Evolutionary conservation across 257 asterid species (phyloP), one percentile per base, ranked within the genome.

Genomic region (Plectranthus barbatus): DNA sequence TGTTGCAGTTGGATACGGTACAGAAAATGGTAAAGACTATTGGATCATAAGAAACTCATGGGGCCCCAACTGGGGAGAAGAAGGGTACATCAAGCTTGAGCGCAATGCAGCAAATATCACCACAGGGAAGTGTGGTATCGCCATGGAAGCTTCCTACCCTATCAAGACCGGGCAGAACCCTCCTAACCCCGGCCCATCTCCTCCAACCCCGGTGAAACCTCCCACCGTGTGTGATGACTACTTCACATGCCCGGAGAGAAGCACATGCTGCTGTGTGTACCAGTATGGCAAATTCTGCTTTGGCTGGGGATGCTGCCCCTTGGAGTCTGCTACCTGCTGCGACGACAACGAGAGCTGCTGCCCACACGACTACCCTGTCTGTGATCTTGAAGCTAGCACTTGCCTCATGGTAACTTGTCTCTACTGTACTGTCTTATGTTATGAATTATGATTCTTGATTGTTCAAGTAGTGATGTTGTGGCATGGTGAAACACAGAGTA

Each of bases 281-380:
- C 65, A 71, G 72, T 86, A 71, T 21, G 87, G 84, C 7, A 60
- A 48, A 9, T 62, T 12, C 45, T 91, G 98, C 84, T 80, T 84
- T 2, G 87, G 76, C 13, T 91, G 95, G 95, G 98, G 96, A 42
- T 91, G 98, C 69, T 91, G 98, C 77, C 96, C 98, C 0, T 53
- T 81, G 31, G 95, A 83, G 74, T 73, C 92, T 26, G 98, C 98
- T 17, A 84, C 95, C 2, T 91, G 98, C 83, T 88, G 98, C 29
- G 89, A 83, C 5, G 98, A 91, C 72, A 76, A 81, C 47, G 72
- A 70, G 6, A 88, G 93, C 69, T 91, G 98, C 81, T 91, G 98
- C 84, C 98, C 96, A 0, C 90, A 86, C 0, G 92, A 86, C 21
- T 84, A 86, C 40, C 98, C 98, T 2, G 50, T 86, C 55, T 91